Percentiles rank a stretch among this genome's conserved stretches.
Conservation (phyloP, 305 asterid species). For the Fraxinus latifolia region DNA sequence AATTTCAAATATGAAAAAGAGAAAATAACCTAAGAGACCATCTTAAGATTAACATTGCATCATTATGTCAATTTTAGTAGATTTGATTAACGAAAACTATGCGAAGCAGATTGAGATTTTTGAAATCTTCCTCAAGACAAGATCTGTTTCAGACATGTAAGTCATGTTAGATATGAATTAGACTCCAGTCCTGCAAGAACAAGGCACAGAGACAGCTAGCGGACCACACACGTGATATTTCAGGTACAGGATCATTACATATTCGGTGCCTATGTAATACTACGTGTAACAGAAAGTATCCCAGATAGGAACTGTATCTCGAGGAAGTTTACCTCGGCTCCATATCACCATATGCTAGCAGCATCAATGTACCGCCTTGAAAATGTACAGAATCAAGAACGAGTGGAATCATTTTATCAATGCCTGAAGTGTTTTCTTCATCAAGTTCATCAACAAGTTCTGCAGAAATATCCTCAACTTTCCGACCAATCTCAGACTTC, state of each 20-base stretch:
- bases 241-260: background rate
- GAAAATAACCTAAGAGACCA: constrained; percentile 25
- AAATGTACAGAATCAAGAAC: constrained; percentile 82
- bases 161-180: constrained; percentile 5
- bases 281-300: constrained; percentile 10
- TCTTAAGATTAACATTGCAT: constrained; percentile 14
- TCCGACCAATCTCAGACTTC: constrained; percentile 61
- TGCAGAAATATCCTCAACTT: constrained; percentile 62
- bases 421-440: constrained; percentile 45
- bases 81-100: constrained; percentile 1
- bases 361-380: constrained; percentile 80
- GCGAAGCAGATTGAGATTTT: background rate
- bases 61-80: constrained; percentile 5
- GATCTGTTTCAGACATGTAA: constrained; percentile 9
- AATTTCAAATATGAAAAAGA: constrained; percentile 20
- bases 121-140: constrained; percentile 11
- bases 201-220: background rate
- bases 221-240: background rate
- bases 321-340: constrained; percentile 71
- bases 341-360: constrained; percentile 91
- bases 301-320: constrained; percentile 19
- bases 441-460: constrained; percentile 60
- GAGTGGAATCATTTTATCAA: constrained; percentile 66
- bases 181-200: constrained; percentile 10
- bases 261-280: constrained; percentile 13